Evolutionary conservation across 768 basidiomycete genomes (phyloP).

Genomic region (Pleurotus sapidus): DNA sequence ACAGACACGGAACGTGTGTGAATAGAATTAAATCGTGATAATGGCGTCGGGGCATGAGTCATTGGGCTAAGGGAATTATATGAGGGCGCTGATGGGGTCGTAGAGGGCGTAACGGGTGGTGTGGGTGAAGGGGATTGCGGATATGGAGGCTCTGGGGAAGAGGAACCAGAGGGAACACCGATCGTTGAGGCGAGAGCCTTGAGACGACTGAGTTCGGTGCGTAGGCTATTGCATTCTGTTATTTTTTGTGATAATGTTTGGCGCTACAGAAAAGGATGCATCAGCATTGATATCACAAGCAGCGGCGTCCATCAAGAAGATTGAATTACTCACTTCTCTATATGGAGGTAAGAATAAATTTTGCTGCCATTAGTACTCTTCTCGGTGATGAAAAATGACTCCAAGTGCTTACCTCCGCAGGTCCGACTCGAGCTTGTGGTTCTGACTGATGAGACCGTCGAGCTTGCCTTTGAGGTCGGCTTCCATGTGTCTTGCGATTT

Average conservation of each 20-base stretch:
- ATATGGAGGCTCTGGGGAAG: slow-evolving; percentile 31
- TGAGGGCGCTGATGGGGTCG: slow-evolving; percentile 30
- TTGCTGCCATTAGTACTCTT: too few relatives aligned
- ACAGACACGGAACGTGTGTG: slow-evolving; percentile 60
- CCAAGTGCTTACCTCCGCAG: slow-evolving; percentile 59
- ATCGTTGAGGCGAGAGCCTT: slow-evolving; percentile 45
- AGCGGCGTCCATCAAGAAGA: neutral
- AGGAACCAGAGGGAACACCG: slow-evolving; percentile 27
- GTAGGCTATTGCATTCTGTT: slow-evolving; percentile 68
- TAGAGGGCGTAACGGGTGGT: slow-evolving; percentile 31
- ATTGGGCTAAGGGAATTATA: neutral
- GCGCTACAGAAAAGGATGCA: slow-evolving; percentile 40
- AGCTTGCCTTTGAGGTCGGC: slow-evolving; percentile 59
- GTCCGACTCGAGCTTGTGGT: slow-evolving; percentile 64
- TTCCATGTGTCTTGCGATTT: slow-evolving; percentile 63
- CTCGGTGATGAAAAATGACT: slow-evolving; percentile 10
- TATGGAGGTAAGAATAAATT: slow-evolving; percentile 14
- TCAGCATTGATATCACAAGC: slow-evolving; percentile 14
- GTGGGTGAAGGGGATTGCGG: slow-evolving; percentile 31
- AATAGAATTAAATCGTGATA: slow-evolving; percentile 49
- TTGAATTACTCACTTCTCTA: slow-evolving; percentile 58
- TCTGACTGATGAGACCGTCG: slow-evolving; percentile 58
- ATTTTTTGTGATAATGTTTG: slow-evolving; percentile 59
- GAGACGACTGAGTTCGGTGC: slow-evolving; percentile 59
- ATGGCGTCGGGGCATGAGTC: slow-evolving; percentile 26